Conservation (phyloP, 2,329 filamentous ascomycete genomes). For the Aureobasidium melanogenum region DNA sequence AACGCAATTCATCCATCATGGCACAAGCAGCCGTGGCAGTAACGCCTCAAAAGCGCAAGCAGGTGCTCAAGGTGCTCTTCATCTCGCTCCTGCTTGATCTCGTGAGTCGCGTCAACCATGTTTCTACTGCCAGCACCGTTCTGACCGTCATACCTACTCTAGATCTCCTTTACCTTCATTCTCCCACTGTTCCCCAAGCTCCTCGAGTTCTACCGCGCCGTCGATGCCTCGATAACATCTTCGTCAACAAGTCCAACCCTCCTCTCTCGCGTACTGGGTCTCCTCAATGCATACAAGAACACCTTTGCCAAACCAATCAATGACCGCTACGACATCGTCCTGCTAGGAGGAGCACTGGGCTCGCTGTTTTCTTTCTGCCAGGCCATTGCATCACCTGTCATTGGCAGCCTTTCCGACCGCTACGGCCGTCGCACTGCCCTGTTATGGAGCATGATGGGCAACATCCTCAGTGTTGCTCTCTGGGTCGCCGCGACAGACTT, state of each 20-base stretch:
- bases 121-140: neutral
- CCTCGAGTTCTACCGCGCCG: constrained; percentile 88
- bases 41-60: constrained; percentile 50
- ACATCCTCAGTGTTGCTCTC: constrained; percentile 83
- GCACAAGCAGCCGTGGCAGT: constrained; percentile 8
- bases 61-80: constrained; percentile 79
- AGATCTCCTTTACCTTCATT: constrained; percentile 99
- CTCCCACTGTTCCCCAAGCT: constrained; percentile 92
- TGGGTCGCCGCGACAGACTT: constrained; percentile 95
- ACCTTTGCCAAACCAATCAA: constrained; percentile 88
- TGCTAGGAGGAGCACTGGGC: constrained; percentile 86
- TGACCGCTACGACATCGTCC: constrained; percentile 91
- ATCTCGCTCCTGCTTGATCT: constrained; percentile 82
- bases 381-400: constrained; percentile 83
- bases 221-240: constrained; percentile 51
- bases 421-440: constrained; percentile 82
- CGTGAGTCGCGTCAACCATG: constrained; percentile 29
- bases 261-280: constrained; percentile 68
- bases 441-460: constrained; percentile 84
- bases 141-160: constrained; percentile 38
- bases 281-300: constrained; percentile 90
- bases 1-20: neutral
- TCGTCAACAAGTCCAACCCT: constrained; percentile 46
- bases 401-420: constrained; percentile 78
- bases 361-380: constrained; percentile 91